Conservation (phyloP, 495 filamentous ascomycete species). For the Penicillium tannophilum region DNA sequence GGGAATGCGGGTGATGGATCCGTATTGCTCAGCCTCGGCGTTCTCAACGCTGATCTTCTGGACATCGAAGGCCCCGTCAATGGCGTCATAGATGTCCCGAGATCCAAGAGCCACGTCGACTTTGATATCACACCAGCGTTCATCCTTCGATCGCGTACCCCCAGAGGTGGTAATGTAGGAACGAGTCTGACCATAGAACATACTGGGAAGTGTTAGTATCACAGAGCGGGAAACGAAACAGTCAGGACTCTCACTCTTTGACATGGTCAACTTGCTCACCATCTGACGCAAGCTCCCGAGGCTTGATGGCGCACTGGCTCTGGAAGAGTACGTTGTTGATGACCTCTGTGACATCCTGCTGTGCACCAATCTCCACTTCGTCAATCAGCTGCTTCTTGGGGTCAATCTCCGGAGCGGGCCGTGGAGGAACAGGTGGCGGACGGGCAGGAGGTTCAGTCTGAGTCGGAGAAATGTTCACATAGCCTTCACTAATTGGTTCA, state of each 20-base stretch:
- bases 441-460: conserved; percentile 27
- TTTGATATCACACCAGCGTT: conserved; percentile 63
- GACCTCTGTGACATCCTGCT: conserved; percentile 95
- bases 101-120: conserved; percentile 63
- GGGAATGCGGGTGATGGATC: conserved; percentile 73
- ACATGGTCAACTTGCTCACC: conserved; percentile 81
- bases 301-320: conserved; percentile 82
- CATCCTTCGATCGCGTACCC: conserved; percentile 52
- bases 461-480: conserved; percentile 31
- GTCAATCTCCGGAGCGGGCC: conserved; percentile 35
- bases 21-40: conserved; percentile 65
- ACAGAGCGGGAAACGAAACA: conserved; percentile 7
- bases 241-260: conserved; percentile 54
- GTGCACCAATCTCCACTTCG: conserved; percentile 62
- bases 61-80: conserved; percentile 81
- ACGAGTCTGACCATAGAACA: conserved; percentile 62
- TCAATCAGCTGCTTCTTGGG: conserved; percentile 46
- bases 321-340: conserved; percentile 90
- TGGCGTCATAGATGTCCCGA: conserved; percentile 75
- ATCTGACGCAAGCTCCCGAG: conserved; percentile 57
- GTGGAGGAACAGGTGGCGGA: conserved; percentile 52
- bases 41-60: conserved; percentile 70
- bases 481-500: conserved; percentile 45
- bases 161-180: conserved; percentile 52
- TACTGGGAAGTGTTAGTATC: conserved; percentile 26